These are phyloP conservation scores for Purpureocillium takamizusanense DNA, from an alignment of 2,329 filamentous ascomycete genomes.

Conservation along the genomic window DNA sequence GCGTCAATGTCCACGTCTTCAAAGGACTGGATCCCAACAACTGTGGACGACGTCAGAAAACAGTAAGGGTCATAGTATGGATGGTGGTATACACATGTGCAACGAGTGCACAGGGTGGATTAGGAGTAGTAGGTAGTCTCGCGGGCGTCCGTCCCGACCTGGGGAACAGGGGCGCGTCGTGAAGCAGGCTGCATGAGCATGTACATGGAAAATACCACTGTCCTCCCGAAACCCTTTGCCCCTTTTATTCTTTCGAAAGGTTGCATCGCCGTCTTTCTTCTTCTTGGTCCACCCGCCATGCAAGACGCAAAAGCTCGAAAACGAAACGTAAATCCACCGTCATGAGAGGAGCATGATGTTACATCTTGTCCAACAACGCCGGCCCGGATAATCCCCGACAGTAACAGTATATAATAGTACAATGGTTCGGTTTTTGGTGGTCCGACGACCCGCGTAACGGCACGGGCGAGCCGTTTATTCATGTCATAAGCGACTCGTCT, in stretches of 20 bases:
- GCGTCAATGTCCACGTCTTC: too few species aligned
- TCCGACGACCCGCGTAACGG: too few species aligned
- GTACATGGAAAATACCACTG: too few species aligned
- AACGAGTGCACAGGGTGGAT: not conserved
- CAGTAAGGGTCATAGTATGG: not conserved
- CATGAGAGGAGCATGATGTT: constrained; percentile 40
- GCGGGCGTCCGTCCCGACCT: constrained; percentile 1
- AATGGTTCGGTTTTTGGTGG: not conserved
- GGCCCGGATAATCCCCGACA: constrained; percentile 11
- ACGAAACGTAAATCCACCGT: constrained; percentile 14
- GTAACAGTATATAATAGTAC: constrained; percentile 11
- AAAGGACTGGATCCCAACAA: too few species aligned
- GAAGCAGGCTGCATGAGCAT: constrained; percentile 7
- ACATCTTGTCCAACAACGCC: constrained; percentile 26
- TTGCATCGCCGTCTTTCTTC: constrained; percentile 5
- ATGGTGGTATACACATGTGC: not conserved
- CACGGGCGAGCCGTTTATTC: not conserved
- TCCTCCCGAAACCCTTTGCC: too few species aligned
- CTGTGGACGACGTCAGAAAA: not conserved
- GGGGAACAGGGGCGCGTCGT: constrained; percentile 1
- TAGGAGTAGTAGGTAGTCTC: not conserved
- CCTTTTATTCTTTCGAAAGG: too few species aligned
- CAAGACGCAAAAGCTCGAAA: constrained; percentile 7
- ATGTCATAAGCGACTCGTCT: constrained; percentile 11
- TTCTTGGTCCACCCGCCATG: constrained; percentile 15